Base-by-base conservation (phyloP, 352 stramenopile genomes). In the Globisporangium acanthophoron region DNA sequence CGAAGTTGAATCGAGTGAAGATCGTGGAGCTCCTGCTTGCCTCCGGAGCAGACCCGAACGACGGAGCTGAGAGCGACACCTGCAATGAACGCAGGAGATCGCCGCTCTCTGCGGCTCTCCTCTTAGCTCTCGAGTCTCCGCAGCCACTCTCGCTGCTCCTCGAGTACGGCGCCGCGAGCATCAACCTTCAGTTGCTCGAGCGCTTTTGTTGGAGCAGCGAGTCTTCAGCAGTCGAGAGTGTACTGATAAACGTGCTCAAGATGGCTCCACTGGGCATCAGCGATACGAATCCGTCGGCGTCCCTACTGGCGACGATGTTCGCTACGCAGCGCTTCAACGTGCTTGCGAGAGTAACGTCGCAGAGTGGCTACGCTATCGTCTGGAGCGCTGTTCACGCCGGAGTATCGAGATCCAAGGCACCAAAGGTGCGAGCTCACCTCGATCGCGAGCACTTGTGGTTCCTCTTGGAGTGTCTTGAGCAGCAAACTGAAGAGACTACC, bases 11-110 rank as follows among this genome's bases (percentile, higher is more conserved):
- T 11, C 13, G 48, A 27, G 12, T 68, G 4, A 35, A 24, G 3
- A 73, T 85, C 48, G 61, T 76, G 16, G 47, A 69, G 21, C 21
- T 74, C 12, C 39, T 78, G 43, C 65, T 80, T 5, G 33, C 39
- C 31, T 66, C 52, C 33, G 72, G 72, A 5, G 69, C 61, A 3
- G 20, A 50, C 52, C 54, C 57, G 13, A 66, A 78, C 11, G 45
- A 46, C 20, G 37, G 13, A 43, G 37, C 12, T 18, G 37, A 43
- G 8, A 16, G 31, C 15, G 29, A 15, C 8, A 16, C 12, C 11
- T 6, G 13, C 7, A 21, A 0, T 18, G 37, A 4, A 0, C 7
- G 9, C 5, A 1, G 7, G 18, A 41, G 27, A 29, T 33, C 21
- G 15, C 54, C 68, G 12, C 48, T 80, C 15, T 16, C 29, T 29